Percentiles rank a stretch among this genome's conserved stretches.
phyloP scores from a whole-genome alignment of 2,329 filamentous ascomycete genomes.

The Aspergillus fructus region DNA sequence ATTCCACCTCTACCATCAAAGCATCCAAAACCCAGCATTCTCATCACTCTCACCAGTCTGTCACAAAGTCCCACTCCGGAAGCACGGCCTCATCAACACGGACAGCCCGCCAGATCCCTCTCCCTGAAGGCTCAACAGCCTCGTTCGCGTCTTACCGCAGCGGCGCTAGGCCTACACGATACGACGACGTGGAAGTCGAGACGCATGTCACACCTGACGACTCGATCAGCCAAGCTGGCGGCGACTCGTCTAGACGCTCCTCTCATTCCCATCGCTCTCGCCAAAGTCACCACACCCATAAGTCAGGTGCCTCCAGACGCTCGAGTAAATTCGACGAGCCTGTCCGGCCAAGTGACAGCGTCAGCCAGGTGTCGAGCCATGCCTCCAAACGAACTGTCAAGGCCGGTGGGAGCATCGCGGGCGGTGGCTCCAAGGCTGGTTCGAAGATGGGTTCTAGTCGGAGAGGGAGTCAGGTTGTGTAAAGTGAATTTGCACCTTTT shows the following conservation, averaged over 20 bases:
- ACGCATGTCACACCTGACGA: slow-evolving; percentile 74
- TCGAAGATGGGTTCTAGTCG: slow-evolving; percentile 32
- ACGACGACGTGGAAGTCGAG: slow-evolving; percentile 33
- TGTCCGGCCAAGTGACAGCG: slow-evolving; percentile 38
- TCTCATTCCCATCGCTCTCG: slow-evolving; percentile 27
- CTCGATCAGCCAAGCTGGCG: slow-evolving; percentile 69
- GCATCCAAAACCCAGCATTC: slow-evolving; percentile 29
- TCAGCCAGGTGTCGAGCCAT: slow-evolving; percentile 39
- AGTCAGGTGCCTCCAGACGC: slow-evolving; percentile 28
- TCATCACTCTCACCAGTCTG: slow-evolving; percentile 22
- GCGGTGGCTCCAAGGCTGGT: slow-evolving; percentile 19
- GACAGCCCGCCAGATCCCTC: slow-evolving; percentile 36
- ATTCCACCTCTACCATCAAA: slow-evolving; percentile 39
- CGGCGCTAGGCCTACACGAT: slow-evolving; percentile 25
- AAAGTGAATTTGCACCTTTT: neutral
- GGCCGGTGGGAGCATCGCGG: slow-evolving; percentile 25
- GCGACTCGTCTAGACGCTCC: slow-evolving; percentile 22
- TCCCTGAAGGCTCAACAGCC: slow-evolving; percentile 32
- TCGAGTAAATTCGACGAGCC: slow-evolving; percentile 40
- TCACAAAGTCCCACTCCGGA: slow-evolving; percentile 23
- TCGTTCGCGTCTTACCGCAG: slow-evolving; percentile 26
- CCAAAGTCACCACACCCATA: slow-evolving; percentile 29
- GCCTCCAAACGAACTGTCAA: slow-evolving; percentile 33
- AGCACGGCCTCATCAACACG: slow-evolving; percentile 33
- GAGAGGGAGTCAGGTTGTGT: slow-evolving; percentile 28